A percentile compares a stretch with the other conserved stretches of the same genome.
These are phyloP conservation scores for Fusarium marasasianum DNA, from an alignment of 2,329 filamentous ascomycete genomes.

Conservation along the genomic window DNA sequence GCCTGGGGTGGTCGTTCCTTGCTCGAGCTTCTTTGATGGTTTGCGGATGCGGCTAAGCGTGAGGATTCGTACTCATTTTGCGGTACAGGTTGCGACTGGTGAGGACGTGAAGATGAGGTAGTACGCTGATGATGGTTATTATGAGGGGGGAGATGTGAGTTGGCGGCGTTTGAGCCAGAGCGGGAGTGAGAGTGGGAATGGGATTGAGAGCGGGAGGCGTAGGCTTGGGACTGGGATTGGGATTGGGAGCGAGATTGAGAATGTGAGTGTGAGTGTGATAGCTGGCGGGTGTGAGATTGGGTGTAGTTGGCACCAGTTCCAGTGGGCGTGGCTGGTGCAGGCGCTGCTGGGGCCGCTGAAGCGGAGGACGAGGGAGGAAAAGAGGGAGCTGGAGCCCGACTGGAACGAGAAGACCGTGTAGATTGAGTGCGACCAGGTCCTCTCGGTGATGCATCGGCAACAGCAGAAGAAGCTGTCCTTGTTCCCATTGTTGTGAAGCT, in stretches of 20 bases:
- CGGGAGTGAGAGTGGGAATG: slow-evolving; percentile 40
- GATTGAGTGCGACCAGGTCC: slow-evolving; percentile 49
- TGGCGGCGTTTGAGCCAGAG: slow-evolving; percentile 40
- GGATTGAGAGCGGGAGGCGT: slow-evolving; percentile 31
- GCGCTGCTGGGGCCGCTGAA: slow-evolving; percentile 31
- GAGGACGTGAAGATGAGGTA: slow-evolving; percentile 52
- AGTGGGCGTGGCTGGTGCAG: slow-evolving; percentile 39
- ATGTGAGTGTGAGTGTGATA: slow-evolving; percentile 39
- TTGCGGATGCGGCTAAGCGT: slow-evolving; percentile 67
- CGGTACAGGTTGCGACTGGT: slow-evolving; percentile 55
- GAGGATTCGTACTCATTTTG: slow-evolving; percentile 79
- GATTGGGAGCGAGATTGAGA: slow-evolving; percentile 34
- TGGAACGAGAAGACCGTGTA: slow-evolving; percentile 46
- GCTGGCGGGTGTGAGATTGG: slow-evolving; percentile 40
- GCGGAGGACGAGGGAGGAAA: slow-evolving; percentile 28
- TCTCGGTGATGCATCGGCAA: slow-evolving; percentile 38
- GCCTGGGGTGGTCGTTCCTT: slow-evolving; percentile 63
- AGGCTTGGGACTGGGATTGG: slow-evolving; percentile 28
- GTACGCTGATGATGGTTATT: slow-evolving; percentile 50
- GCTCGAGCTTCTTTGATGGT: slow-evolving; percentile 70
- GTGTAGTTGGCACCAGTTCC: slow-evolving; percentile 35
- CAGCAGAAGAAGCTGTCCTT: slow-evolving; percentile 36
- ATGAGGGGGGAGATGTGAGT: slow-evolving; percentile 38
- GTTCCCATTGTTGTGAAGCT: slow-evolving; percentile 34
- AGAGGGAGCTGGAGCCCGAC: slow-evolving; percentile 32